Percentiles rank a stretch among this genome's conserved stretches.
Conservation (phyloP, 148 eudicot species). For the Polygonum aviculare region DNA sequence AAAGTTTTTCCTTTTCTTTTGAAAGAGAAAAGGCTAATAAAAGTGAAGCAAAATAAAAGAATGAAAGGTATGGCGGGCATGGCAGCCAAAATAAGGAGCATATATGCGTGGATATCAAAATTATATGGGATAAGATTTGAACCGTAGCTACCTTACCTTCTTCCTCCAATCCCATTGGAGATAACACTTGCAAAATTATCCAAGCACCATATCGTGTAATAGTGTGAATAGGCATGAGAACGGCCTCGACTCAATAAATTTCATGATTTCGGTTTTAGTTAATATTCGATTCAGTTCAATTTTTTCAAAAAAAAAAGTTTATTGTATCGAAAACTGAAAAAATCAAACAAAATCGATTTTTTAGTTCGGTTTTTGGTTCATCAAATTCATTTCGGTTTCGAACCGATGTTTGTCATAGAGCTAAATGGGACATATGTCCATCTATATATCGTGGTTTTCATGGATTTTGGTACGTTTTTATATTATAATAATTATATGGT, state of each 20-base stretch:
- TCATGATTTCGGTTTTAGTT: too few species aligned
- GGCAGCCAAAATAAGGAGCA: constrained; percentile 2
- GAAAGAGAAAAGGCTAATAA: background rate
- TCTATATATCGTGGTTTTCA: background rate
- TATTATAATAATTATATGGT: too few species aligned
- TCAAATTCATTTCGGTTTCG: too few species aligned
- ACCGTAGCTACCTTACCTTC: background rate
- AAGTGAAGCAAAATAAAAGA: background rate
- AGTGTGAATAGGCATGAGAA: too few species aligned
- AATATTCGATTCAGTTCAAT: too few species aligned
- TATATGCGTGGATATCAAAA: constrained; percentile 3
- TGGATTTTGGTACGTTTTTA: too few species aligned
- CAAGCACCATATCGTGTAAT: background rate
- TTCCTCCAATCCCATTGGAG: background rate
- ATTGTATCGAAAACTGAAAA: too few species aligned
- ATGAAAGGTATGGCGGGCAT: background rate
- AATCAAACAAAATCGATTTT: too few species aligned
- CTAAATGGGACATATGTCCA: background rate
- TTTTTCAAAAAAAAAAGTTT: too few species aligned
- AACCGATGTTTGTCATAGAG: background rate
- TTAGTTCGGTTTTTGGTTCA: too few species aligned
- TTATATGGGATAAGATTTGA: constrained; percentile 6
- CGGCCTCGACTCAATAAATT: too few species aligned
- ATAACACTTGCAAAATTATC: background rate
- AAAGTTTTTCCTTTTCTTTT: background rate